Evolutionary conservation across 345 rosid species (phyloP).

Genomic region (Erysimum cheiranthoides): DNA sequence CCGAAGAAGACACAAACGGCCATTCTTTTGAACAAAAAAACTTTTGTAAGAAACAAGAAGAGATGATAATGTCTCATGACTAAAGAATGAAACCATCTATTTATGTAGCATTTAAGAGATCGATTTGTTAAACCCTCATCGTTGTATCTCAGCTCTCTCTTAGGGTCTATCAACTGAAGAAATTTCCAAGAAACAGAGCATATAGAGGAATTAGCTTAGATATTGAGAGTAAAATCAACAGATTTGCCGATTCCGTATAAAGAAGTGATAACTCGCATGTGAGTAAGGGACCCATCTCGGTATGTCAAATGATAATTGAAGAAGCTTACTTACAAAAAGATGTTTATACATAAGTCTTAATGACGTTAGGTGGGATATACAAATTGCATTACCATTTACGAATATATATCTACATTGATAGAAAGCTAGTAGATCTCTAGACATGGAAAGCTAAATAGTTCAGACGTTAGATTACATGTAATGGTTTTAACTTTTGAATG

Average conservation of each 20-base stretch:
- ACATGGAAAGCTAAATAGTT: conserved; percentile 17
- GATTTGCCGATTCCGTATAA: not conserved
- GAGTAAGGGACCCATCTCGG: conserved; percentile 2
- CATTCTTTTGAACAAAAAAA: not conserved
- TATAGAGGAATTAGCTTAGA: not conserved
- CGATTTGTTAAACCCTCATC: not conserved
- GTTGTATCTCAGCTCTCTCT: not conserved
- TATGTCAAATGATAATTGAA: conserved; percentile 11
- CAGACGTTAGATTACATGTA: not conserved
- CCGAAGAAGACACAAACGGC: not conserved
- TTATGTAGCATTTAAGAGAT: not conserved
- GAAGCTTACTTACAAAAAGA: not conserved
- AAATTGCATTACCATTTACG: conserved; percentile 26
- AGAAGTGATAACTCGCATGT: not conserved
- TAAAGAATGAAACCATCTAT: conserved; percentile 3
- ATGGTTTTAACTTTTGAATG: not conserved
- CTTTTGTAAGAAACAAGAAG: not conserved
- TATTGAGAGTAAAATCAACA: not conserved
- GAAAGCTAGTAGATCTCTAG: not conserved
- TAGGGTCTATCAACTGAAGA: not conserved
- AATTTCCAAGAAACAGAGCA: not conserved
- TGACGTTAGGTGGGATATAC: conserved; percentile 13
- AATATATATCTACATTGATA: not conserved
- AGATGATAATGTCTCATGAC: not conserved
- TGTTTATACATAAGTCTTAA: not conserved